Conservation (phyloP, 1,284 basidiomycete genomes). For the Austroboletus novae-zelandiae region DNA sequence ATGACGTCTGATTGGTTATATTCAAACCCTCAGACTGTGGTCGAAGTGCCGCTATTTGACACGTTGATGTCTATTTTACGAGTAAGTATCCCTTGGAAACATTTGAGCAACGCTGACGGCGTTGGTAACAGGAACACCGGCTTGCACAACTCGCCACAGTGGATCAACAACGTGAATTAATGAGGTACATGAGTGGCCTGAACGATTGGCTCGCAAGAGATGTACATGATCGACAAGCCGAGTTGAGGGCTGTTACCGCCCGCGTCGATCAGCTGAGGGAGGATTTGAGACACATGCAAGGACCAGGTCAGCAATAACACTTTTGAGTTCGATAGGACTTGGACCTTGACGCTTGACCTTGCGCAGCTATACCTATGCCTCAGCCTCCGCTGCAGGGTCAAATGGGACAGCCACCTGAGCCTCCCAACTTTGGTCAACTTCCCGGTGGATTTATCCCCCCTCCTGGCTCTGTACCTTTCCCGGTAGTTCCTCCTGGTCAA, state of each 20-base stretch:
- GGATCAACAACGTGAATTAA: constrained; percentile 73
- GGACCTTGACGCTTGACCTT: constrained; percentile 6
- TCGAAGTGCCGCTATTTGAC: constrained; percentile 59
- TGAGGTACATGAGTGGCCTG: constrained; percentile 68
- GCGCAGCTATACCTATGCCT: constrained; percentile 28
- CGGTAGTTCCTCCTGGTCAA: constrained; percentile 29
- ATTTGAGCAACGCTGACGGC: constrained; percentile 1
- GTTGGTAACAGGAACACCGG: constrained; percentile 61
- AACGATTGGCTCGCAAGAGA: constrained; percentile 76
- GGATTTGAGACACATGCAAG: constrained; percentile 40
- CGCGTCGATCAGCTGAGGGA: constrained; percentile 60
- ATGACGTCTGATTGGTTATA: constrained; percentile 2
- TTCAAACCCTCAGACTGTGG: constrained; percentile 42
- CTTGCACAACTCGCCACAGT: constrained; percentile 68
- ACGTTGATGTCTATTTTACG: constrained; percentile 60
- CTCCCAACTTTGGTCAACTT: constrained; percentile 9
- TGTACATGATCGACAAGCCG: constrained; percentile 69
- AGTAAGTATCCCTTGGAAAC: constrained; percentile 35
- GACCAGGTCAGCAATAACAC: constrained; percentile 15
- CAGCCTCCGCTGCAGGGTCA: constrained; percentile 9
- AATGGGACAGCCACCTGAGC: background rate
- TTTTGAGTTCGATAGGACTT: background rate
- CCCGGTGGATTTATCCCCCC: constrained; percentile 22
- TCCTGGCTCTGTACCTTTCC: constrained; percentile 7
- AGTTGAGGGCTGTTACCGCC: constrained; percentile 61